Evolutionary conservation across 208 protist genomes (phyloP).

Genomic region (Trypanosomatidae sp.): DNA sequence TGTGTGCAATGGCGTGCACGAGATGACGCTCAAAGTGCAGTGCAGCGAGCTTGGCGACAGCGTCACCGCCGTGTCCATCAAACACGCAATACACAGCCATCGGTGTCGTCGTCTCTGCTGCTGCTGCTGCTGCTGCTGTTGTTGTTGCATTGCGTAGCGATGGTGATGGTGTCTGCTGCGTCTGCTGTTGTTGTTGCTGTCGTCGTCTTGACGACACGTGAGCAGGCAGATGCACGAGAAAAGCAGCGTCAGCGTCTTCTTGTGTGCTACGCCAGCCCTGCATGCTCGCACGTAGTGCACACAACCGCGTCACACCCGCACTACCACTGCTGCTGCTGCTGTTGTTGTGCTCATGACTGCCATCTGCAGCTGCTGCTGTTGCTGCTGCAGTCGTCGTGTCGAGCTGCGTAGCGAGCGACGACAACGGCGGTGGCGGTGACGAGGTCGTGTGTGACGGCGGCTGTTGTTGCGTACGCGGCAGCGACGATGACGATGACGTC

Average conservation of each 20-base stretch:
- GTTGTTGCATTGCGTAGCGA: neutral
- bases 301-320: slow-evolving; percentile 20
- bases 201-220: neutral
- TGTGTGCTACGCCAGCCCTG: slow-evolving; percentile 72
- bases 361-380: no score
- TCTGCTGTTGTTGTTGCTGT: neutral
- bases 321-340: no score
- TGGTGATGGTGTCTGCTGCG: no score
- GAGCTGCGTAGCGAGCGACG: no score
- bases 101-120: neutral
- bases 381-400: no score
- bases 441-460: no score
- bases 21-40: slow-evolving; percentile 46
- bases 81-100: slow-evolving; percentile 62
- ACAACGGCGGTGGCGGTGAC: no score
- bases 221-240: slow-evolving; percentile 44
- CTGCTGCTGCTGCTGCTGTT: neutral
- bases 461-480: no score
- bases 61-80: slow-evolving; percentile 74
- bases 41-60: slow-evolving; percentile 53
- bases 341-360: no score
- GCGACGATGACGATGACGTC: no score
- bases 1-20: slow-evolving; percentile 16
- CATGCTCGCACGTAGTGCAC: slow-evolving; percentile 37
- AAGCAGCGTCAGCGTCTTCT: slow-evolving; percentile 63